phyloP scores from a whole-genome alignment of 2,329 filamentous ascomycete genomes.

The Talaromyces albobiverticillius region DNA sequence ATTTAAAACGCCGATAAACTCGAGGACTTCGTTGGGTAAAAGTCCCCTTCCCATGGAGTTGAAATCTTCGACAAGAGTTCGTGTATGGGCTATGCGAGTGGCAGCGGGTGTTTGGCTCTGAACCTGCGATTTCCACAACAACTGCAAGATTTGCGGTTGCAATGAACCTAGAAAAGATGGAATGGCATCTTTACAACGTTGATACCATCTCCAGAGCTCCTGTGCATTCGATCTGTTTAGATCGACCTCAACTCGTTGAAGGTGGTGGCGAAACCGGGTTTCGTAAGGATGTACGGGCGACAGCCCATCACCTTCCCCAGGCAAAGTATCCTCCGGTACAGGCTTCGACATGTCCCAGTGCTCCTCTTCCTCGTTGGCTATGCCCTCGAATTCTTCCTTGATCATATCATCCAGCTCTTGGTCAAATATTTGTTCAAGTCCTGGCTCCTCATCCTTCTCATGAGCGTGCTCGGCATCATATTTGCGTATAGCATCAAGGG shows the following conservation, averaged over 20 bases:
- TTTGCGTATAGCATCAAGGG: constrained; percentile 42
- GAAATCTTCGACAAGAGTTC: constrained; percentile 65
- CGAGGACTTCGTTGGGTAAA: constrained; percentile 57
- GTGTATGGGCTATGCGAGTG: constrained; percentile 59
- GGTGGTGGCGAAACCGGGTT: constrained; percentile 37
- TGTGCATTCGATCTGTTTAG: constrained; percentile 29
- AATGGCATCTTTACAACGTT: constrained; percentile 47
- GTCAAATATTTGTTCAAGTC: constrained; percentile 38
- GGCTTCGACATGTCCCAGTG: constrained; percentile 31
- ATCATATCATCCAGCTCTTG: constrained; percentile 41
- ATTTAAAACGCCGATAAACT: constrained; percentile 68
- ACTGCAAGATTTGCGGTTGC: constrained; percentile 60
- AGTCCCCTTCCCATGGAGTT: constrained; percentile 56
- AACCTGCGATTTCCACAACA: constrained; percentile 61
- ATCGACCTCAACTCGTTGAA: constrained; percentile 30
- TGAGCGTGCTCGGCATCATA: constrained; percentile 36
- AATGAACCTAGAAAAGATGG: constrained; percentile 53
- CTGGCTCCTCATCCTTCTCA: constrained; percentile 19
- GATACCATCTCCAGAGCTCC: constrained; percentile 51
- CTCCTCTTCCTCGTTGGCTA: constrained; percentile 34
- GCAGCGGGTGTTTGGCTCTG: constrained; percentile 44
- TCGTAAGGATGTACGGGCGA: constrained; percentile 38
- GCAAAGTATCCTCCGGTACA: constrained; percentile 20
- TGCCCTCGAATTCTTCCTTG: constrained; percentile 34
- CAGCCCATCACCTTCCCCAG: constrained; percentile 26